Conservation (phyloP, 108 stramenopile genomes). For the Pseudonitzschia pungens region DNA sequence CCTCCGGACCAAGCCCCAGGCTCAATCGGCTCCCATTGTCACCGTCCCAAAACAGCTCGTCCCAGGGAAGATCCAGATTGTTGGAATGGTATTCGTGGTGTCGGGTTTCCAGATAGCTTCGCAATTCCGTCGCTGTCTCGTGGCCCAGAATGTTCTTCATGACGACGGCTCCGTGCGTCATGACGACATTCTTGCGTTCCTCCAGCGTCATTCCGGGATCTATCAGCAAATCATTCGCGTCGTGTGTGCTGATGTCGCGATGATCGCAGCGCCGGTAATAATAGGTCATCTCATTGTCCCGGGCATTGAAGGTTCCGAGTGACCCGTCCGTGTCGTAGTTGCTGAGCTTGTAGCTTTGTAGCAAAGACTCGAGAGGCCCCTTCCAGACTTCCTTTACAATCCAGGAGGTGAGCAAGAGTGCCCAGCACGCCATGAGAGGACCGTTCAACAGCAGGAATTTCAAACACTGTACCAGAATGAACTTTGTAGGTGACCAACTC, state of each 20-base stretch:
- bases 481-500: too few relatives aligned
- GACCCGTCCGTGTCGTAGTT: neutral
- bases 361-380: neutral
- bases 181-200: slow-evolving; percentile 27
- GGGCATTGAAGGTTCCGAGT: neutral
- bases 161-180: slow-evolving; percentile 43
- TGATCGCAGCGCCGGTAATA: slow-evolving; percentile 39
- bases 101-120: slow-evolving; percentile 27
- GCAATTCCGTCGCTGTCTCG: slow-evolving; percentile 26
- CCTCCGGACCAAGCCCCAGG: slow-evolving; percentile 36
- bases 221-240: slow-evolving; percentile 26
- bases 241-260: slow-evolving; percentile 29
- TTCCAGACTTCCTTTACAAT: neutral
- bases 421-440: slow-evolving; percentile 12
- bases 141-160: slow-evolving; percentile 22
- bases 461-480: too few relatives aligned
- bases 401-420: neutral
- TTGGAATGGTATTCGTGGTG: slow-evolving; percentile 22
- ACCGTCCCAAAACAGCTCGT: slow-evolving; percentile 36
- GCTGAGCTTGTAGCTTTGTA: neutral
- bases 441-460: slow-evolving; percentile 1
- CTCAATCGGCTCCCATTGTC: slow-evolving; percentile 16
- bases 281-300: slow-evolving; percentile 39
- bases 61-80: slow-evolving; percentile 22
- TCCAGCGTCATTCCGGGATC: neutral